These are phyloP conservation scores for Cladosporium sp. DNA, from an alignment of 2,329 filamentous ascomycete species.

Conservation along the genomic window DNA sequence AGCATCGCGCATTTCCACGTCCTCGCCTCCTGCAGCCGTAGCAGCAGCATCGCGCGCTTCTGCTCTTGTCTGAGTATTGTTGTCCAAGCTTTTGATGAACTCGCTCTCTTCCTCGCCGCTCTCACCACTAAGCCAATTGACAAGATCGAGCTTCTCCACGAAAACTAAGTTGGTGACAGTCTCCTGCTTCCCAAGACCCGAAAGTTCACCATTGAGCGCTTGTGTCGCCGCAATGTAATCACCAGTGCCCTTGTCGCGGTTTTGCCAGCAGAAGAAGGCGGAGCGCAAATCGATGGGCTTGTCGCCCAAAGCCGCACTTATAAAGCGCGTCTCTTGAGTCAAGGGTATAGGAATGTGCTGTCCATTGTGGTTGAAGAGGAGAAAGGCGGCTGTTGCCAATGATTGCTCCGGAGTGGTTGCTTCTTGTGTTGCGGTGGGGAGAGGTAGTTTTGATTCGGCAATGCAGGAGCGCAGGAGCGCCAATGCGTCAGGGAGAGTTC, in stretches of 20 bases:
- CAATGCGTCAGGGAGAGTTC: conserved; percentile 57
- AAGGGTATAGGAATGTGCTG: conserved; percentile 53
- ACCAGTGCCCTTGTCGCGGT: conserved; percentile 82
- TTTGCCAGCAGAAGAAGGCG: conserved; percentile 94
- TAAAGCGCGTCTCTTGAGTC: conserved; percentile 72
- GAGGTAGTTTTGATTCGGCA: conserved; percentile 61
- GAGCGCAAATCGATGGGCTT: conserved; percentile 66
- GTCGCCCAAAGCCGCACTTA: conserved; percentile 53
- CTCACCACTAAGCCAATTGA: conserved; percentile 88
- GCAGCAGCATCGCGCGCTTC: conserved; percentile 48
- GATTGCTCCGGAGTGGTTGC: conserved; percentile 55
- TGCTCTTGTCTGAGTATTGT: conserved; percentile 50
- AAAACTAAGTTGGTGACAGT: conserved; percentile 85
- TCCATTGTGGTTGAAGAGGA: conserved; percentile 34
- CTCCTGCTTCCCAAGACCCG: conserved; percentile 49
- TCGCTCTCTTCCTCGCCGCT: conserved; percentile 78
- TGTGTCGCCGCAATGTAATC: conserved; percentile 86
- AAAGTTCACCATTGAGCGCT: conserved; percentile 71
- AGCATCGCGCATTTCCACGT: conserved; percentile 37
- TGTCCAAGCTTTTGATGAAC: conserved; percentile 79
- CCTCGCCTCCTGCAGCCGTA: conserved; percentile 29
- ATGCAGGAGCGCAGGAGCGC: conserved; percentile 80
- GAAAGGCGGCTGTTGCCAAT: conserved; percentile 71
- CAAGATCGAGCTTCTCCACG: conserved; percentile 83
- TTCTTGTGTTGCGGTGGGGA: conserved; percentile 65